Percentiles rank a stretch among this genome's conserved stretches.
Evolutionary conservation across 2,329 filamentous ascomycete genomes (phyloP).

Genomic region (Beauveria brongniartii): DNA sequence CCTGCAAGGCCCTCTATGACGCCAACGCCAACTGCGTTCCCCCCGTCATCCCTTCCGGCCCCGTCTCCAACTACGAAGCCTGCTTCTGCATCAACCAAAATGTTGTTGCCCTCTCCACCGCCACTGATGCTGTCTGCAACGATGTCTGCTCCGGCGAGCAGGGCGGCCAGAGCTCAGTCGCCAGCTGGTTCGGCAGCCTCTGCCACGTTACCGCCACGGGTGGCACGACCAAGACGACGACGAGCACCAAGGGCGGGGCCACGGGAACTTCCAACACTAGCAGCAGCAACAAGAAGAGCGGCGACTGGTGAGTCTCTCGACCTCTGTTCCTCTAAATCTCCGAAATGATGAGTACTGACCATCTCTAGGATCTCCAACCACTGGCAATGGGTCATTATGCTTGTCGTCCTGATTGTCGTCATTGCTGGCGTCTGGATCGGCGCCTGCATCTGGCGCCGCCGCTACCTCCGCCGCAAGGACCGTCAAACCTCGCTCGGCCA

Average conservation of each 20-base stretch:
- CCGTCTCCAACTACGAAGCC: constrained; percentile 46
- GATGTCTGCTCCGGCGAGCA: constrained; percentile 38
- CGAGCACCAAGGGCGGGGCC: background rate
- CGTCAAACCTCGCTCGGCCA: constrained; percentile 31
- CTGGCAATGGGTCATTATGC: constrained; percentile 75
- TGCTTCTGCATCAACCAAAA: constrained; percentile 66
- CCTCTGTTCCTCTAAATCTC: background rate
- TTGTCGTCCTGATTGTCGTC: constrained; percentile 63
- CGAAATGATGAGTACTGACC: background rate
- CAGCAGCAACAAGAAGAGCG: background rate
- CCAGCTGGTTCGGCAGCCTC: constrained; percentile 61
- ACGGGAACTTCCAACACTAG: background rate
- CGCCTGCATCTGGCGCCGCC: constrained; percentile 63
- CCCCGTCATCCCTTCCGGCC: constrained; percentile 39
- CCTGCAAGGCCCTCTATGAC: constrained; percentile 55
- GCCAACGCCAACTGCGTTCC: constrained; percentile 67
- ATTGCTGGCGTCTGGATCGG: constrained; percentile 60
- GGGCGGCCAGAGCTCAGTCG: constrained; percentile 46
- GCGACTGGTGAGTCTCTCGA: background rate
- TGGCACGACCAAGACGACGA: constrained; percentile 12
- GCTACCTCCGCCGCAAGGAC: constrained; percentile 64
- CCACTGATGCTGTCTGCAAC: constrained; percentile 54
- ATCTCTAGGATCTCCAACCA: constrained; percentile 55
- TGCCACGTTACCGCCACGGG: constrained; percentile 41
- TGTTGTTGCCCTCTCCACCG: constrained; percentile 50